Evolutionary conservation across 139 green algal species (phyloP), one percentile per base, ranked within the genome.

Genomic region (Chlorella vulgaris): DNA sequence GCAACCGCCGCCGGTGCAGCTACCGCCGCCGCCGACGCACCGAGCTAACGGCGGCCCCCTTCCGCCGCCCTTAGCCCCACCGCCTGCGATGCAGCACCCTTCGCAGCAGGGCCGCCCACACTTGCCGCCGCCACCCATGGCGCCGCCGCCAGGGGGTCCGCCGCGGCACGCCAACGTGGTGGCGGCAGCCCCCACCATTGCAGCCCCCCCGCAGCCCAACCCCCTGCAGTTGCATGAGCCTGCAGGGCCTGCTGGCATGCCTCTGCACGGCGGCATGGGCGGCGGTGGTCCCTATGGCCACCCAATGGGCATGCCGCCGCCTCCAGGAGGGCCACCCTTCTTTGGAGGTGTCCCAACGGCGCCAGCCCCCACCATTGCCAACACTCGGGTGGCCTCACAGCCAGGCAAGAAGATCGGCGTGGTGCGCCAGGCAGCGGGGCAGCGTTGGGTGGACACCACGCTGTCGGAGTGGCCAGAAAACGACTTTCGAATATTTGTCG

Each of bases 401-500:
- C 18, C 31, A 5, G 58, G 61, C 39, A 84, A 88, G 28, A 85
- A 83, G 2, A 43, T 77, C 66, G 89, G 69, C 2, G 51, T 88
- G 24, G 69, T 93, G 42, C 81, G 90, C 2, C 36, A 87, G 74
- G 90, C 88, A n/a, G 92, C 77, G 18, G 92, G 91, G 1, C 74
- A 93, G 71, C 81, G 81, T 40, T 97, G 93, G 94, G 75, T 91
- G 22, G 94, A 98, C 81, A 55, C 89, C 38, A 93, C 86, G 0
- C 86, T 98, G 3, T 58, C 83, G 50, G 95, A 98, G 47, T 98
- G 95, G 95, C 92, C 94, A 0, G 93, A 97, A 36, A 95, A 99
- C 78, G 96, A 99, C 86, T 93, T 94, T 85, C 73, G 96, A 10
- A 96, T 99, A 42, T 99, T 99, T 88, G 97, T 98, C 50, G 96